Evolutionary conservation across 129 eudicot species (phyloP).

Genomic region (Smallanthus sonchifolius): DNA sequence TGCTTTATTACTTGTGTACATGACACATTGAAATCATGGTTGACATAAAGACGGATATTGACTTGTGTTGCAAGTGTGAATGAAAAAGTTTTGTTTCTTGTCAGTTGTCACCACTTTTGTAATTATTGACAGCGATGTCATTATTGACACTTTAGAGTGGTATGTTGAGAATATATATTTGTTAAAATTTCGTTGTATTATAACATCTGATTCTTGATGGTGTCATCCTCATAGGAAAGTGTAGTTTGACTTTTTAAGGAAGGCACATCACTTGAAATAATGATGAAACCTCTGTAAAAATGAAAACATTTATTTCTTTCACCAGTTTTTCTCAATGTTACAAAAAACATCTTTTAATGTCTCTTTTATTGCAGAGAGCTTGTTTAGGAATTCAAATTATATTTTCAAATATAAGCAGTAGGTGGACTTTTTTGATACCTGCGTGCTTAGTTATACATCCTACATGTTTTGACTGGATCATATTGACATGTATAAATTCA

Average conservation of each 20-base stretch:
- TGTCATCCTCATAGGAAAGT: conserved; percentile 5
- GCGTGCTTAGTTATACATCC: not conserved
- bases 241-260: not conserved
- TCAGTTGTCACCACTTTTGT: not conserved
- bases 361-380: not conserved
- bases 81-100: conserved; percentile 5
- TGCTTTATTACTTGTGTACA: conserved; percentile 1
- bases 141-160: conserved; percentile 11
- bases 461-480: not conserved
- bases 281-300: not conserved
- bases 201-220: not conserved
- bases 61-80: conserved; percentile 7
- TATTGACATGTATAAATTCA: conserved; percentile 1
- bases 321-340: not conserved
- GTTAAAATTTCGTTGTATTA: not conserved
- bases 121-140: conserved; percentile 20
- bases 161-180: not conserved
- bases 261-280: conserved; percentile 6
- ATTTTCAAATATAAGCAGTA: not conserved
- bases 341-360: not conserved
- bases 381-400: not conserved
- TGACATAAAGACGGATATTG: conserved; percentile 12
- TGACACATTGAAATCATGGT: conserved; percentile 4
- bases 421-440: not conserved
- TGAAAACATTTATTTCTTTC: not conserved